These are phyloP conservation scores for Fraxinus platypoda DNA, from an alignment of 305 asterid genomes.

Conservation along the genomic window DNA sequence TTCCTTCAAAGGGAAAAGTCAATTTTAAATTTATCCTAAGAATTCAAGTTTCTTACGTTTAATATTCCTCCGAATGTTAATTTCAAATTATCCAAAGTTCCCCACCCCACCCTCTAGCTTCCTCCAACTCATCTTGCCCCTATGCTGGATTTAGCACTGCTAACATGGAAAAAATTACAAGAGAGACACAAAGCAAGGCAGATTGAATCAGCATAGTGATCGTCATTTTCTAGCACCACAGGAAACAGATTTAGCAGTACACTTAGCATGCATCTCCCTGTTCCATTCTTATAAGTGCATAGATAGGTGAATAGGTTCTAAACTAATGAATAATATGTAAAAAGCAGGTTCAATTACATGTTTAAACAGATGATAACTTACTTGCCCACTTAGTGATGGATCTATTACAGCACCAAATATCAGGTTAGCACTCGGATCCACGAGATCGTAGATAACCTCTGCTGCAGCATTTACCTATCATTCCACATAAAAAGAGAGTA, in stretches of 20 bases:
- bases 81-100: neutral
- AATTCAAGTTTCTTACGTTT: neutral
- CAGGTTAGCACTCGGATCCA: conserved; percentile 94
- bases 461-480: conserved; percentile 94
- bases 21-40: neutral
- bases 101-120: neutral
- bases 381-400: conserved; percentile 90
- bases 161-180: neutral
- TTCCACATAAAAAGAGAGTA: conserved; percentile 11
- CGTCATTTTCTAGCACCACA: neutral
- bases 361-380: conserved; percentile 37
- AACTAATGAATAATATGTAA: neutral
- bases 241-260: neutral
- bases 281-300: neutral
- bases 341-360: neutral
- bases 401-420: conserved; percentile 96
- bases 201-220: neutral
- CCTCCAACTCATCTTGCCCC: neutral
- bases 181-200: neutral
- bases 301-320: neutral
- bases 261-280: neutral
- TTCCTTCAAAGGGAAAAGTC: neutral
- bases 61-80: neutral
- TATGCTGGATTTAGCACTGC: neutral
- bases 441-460: conserved; percentile 97